Evolutionary conservation across 2,329 filamentous ascomycete species (phyloP).

Genomic region (Scedosporium minutisporum): DNA sequence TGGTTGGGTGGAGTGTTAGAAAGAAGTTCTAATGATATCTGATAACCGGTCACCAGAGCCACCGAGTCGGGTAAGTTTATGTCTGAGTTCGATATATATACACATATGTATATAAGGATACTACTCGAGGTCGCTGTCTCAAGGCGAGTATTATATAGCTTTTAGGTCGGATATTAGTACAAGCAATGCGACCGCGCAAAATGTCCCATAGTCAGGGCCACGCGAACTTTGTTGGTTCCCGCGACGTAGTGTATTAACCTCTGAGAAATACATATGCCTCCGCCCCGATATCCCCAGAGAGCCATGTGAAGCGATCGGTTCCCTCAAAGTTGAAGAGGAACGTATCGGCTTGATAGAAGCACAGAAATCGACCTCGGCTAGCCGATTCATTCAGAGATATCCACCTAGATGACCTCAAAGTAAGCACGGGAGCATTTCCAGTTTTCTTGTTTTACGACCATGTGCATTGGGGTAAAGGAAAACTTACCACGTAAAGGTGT

Average conservation of each 20-base stretch:
- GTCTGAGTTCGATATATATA: too few species aligned
- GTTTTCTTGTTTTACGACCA: background rate
- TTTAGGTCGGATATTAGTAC: too few species aligned
- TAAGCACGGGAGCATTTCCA: background rate
- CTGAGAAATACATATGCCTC: background rate
- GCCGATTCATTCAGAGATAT: background rate
- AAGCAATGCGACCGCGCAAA: too few species aligned
- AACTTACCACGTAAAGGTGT: background rate
- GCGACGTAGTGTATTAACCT: background rate
- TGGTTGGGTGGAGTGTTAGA: conserved; percentile 23
- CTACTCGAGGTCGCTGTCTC: too few species aligned
- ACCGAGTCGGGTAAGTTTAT: too few species aligned
- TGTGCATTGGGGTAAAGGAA: background rate
- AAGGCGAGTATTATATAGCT: too few species aligned
- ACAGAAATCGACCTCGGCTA: background rate
- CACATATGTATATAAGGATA: too few species aligned
- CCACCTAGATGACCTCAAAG: background rate
- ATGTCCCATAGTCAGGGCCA: too few species aligned
- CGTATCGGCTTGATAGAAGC: background rate
- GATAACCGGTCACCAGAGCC: too few species aligned
- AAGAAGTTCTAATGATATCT: conserved; percentile 7
- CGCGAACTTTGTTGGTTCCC: too few species aligned
- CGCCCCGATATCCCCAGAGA: background rate
- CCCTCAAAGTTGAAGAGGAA: background rate
- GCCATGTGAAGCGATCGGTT: background rate